Conservation (phyloP, 129 eudicot genomes). For the Ambrosia artemisiifolia region DNA sequence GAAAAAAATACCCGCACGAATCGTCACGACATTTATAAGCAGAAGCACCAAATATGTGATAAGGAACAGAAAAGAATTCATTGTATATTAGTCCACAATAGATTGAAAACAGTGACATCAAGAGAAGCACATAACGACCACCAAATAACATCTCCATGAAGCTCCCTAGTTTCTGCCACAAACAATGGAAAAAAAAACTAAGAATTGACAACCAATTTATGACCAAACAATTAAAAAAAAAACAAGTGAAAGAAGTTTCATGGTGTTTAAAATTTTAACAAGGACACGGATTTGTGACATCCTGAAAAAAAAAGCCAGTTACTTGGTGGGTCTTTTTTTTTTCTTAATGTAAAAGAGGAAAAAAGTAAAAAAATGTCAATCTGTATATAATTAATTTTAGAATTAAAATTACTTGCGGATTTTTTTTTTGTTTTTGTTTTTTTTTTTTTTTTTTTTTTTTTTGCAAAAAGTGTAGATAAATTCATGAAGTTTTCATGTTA, state of each 20-base stretch:
- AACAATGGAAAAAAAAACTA: conserved; percentile 8
- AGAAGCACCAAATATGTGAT: conserved; percentile 85
- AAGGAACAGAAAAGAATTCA: conserved; percentile 97
- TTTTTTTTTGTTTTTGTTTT: too few species aligned
- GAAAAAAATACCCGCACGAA: conserved; percentile 64
- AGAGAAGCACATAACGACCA: conserved; percentile 89
- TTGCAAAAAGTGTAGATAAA: background rate
- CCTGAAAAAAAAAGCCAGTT: background rate
- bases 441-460: too few species aligned
- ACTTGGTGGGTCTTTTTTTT: too few species aligned
- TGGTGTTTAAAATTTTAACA: background rate
- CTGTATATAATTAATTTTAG: background rate
- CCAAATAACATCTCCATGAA: conserved; percentile 99
- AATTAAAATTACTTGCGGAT: background rate
- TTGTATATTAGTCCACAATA: conserved; percentile 94
- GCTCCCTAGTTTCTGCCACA: conserved; percentile 94
- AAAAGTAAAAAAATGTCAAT: background rate
- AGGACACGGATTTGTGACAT: conserved; percentile 6
- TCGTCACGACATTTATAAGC: conserved; percentile 89
- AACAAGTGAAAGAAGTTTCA: background rate
- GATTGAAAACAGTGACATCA: conserved; percentile 93
- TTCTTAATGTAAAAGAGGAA: background rate
- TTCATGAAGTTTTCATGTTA: background rate
- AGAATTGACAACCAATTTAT: background rate
- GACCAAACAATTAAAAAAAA: background rate